Conservation (phyloP, 371 early-diverging fungal species). For the Amoeboaphelidium protococcarum region DNA sequence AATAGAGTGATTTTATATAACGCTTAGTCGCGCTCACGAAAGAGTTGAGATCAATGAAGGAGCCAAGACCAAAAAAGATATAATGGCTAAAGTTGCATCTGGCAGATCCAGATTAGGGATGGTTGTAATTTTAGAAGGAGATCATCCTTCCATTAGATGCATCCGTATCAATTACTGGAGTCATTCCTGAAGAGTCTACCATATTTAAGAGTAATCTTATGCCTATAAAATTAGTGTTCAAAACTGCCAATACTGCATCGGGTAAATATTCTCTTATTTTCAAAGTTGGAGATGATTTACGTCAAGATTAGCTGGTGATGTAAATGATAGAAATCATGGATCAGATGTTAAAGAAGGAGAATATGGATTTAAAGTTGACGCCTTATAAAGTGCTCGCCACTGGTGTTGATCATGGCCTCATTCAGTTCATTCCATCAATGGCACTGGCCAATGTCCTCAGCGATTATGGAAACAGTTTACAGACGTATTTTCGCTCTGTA, state of each 20-base stretch:
- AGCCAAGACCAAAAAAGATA: conserved; percentile 55
- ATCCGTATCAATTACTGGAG: conserved; percentile 44
- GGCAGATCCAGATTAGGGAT: conserved; percentile 46
- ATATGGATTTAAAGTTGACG: conserved; percentile 65
- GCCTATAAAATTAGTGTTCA: conserved; percentile 62
- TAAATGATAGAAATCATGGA: conserved; percentile 91
- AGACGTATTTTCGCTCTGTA: conserved; percentile 39
- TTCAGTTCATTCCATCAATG: conserved; percentile 64
- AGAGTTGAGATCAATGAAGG: conserved; percentile 40
- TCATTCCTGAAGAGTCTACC: conserved; percentile 50
- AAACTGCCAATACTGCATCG: conserved; percentile 18
- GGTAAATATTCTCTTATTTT: conserved; percentile 37
- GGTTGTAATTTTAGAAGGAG: conserved; percentile 41
- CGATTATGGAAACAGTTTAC: conserved; percentile 50
- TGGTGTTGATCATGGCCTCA: conserved; percentile 51
- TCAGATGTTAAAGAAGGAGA: conserved; percentile 63
- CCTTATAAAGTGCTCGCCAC: conserved; percentile 87
- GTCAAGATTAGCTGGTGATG: conserved; percentile 90
- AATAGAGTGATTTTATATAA: conserved; percentile 59
- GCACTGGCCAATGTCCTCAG: conserved; percentile 66
- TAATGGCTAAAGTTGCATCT: conserved; percentile 41
- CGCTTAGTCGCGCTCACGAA: conserved; percentile 36
- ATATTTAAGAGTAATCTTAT: conserved; percentile 72
- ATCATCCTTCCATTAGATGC: conserved; percentile 71
- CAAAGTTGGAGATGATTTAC: conserved; percentile 84